Conservation (phyloP, 192 early-diverging fungal genomes). For the Linnemannia hyalina region DNA sequence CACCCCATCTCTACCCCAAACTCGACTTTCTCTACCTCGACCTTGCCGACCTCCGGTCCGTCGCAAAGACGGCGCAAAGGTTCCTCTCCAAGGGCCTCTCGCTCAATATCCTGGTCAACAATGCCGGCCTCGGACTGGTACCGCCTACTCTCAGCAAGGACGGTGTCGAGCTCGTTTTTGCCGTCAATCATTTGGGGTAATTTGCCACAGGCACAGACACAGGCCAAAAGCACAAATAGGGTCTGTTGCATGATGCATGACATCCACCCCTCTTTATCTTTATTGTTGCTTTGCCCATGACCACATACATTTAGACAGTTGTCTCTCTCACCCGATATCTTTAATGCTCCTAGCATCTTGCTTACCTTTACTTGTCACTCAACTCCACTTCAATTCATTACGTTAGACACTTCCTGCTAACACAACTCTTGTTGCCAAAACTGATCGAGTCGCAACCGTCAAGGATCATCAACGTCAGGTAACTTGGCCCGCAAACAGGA, state of each 20-base stretch:
- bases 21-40: slow-evolving; percentile 56
- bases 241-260: neutral
- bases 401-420: slow-evolving; percentile 54
- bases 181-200: slow-evolving; percentile 53
- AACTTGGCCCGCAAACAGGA: neutral
- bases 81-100: slow-evolving; percentile 52
- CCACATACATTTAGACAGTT: too few species aligned
- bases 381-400: neutral
- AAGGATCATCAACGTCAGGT: slow-evolving; percentile 66
- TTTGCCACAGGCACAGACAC: neutral
- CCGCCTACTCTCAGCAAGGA: slow-evolving; percentile 37
- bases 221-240: neutral
- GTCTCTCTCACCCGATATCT: neutral
- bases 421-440: slow-evolving; percentile 54
- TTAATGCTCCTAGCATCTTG: neutral
- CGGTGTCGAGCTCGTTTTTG: slow-evolving; percentile 33
- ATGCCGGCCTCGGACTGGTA: slow-evolving; percentile 36
- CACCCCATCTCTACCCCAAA: slow-evolving; percentile 42
- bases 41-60: slow-evolving; percentile 32
- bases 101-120: slow-evolving; percentile 63
- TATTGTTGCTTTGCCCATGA: neutral
- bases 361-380: neutral
- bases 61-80: slow-evolving; percentile 39
- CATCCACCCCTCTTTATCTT: neutral
- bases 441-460: slow-evolving; percentile 59